Evolutionary conservation across 192 early-diverging fungal genomes (phyloP).

Genomic region (Gryganskiella cystojenkinii): DNA sequence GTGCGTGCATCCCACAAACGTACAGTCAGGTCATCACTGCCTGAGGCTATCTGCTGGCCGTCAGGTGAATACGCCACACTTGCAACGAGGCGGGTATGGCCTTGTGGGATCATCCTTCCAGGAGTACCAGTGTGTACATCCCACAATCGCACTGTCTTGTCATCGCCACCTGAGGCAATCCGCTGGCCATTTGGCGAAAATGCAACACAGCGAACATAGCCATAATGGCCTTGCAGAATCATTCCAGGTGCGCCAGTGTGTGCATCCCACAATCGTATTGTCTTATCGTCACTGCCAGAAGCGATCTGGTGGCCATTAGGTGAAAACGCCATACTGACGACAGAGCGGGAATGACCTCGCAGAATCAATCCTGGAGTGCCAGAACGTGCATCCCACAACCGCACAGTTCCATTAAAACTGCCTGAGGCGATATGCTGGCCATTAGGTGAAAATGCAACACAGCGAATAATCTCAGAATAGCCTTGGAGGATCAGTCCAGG

Average conservation of each 20-base stretch:
- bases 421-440: too few species aligned
- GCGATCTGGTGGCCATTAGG: constrained; percentile 9
- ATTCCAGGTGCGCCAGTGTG: too few species aligned
- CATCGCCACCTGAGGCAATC: neutral
- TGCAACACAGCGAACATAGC: neutral
- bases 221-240: neutral
- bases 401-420: too few species aligned
- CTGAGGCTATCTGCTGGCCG: neutral
- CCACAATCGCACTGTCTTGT: neutral
- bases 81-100: too few species aligned
- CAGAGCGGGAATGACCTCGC: too few species aligned
- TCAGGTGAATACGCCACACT: neutral
- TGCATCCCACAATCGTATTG: too few species aligned
- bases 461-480: too few species aligned
- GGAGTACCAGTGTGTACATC: neutral
- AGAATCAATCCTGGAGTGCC: too few species aligned
- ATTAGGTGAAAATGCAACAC: too few species aligned
- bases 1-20: neutral
- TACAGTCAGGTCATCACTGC: neutral
- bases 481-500: too few species aligned
- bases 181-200: constrained; percentile 13
- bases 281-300: neutral
- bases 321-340: neutral
- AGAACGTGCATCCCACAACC: too few species aligned
- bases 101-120: neutral